These are phyloP conservation scores for Syzygium jambos DNA, from an alignment of 345 rosid genomes.

Conservation along the genomic window DNA sequence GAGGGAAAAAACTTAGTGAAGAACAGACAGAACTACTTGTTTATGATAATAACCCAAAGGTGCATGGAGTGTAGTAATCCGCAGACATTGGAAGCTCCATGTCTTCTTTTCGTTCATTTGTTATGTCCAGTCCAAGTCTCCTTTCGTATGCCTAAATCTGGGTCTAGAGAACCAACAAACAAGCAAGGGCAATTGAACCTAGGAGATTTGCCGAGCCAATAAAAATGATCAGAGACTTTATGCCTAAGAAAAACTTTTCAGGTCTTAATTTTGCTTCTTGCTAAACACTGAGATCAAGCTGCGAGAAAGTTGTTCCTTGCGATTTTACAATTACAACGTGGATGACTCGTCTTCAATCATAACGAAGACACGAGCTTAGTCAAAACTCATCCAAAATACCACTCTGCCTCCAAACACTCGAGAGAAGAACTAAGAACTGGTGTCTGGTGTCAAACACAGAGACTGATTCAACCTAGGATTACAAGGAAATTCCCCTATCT, in stretches of 20 bases:
- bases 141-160: background rate
- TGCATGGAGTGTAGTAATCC: background rate
- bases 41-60: background rate
- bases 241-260: background rate
- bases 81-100: background rate
- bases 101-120: background rate
- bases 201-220: background rate
- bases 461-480: background rate
- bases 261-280: background rate
- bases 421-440: background rate
- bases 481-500: background rate
- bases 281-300: background rate
- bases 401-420: background rate
- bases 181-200: background rate
- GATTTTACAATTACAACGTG: background rate
- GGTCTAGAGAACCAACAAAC: background rate
- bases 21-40: background rate
- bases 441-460: background rate
- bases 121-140: background rate
- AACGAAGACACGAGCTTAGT: background rate
- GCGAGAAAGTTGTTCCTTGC: fast-evolving
- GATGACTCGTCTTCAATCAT: background rate
- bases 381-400: background rate
- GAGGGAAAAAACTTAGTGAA: background rate
- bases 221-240: background rate